phyloP scores from a whole-genome alignment of 139 green algal species.

The Ettlia oleoabundans region DNA sequence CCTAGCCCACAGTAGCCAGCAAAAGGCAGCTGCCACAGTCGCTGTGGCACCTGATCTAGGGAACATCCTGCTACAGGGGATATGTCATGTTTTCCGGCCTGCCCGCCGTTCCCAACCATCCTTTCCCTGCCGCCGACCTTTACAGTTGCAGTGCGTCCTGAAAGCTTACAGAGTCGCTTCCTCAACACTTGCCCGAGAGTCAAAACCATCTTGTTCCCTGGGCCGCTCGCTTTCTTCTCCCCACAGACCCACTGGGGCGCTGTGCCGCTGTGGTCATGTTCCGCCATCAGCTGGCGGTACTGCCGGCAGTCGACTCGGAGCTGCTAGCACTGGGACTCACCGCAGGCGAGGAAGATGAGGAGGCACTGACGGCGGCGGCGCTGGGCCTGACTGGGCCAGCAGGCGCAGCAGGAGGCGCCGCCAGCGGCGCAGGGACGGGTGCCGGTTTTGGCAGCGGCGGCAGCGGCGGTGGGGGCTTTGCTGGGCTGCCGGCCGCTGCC shows the following conservation, averaged over 20 bases:
- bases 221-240: not conserved
- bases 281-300: conserved; percentile 72
- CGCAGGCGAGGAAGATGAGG: not conserved
- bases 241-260: conserved; percentile 74
- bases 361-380: not conserved
- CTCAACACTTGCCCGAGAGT: not conserved
- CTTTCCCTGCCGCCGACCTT: no score
- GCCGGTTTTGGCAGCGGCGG: not conserved
- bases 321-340: conserved; percentile 30
- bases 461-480: conserved; percentile 2
- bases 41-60: no score
- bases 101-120: no score
- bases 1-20: no score
- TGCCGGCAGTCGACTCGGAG: conserved; percentile 69
- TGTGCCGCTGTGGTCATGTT: conserved; percentile 85
- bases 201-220: not conserved
- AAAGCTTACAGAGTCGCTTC: not conserved
- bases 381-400: conserved; percentile 3
- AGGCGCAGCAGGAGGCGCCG: not conserved
- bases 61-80: no score
- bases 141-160: no score
- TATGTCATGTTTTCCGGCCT: no score
- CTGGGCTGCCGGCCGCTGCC: conserved; percentile 15
- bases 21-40: no score
- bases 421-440: not conserved